Evolutionary conservation across 2,329 filamentous ascomycete genomes (phyloP).

Genomic region (Cercospora brassicicola): DNA sequence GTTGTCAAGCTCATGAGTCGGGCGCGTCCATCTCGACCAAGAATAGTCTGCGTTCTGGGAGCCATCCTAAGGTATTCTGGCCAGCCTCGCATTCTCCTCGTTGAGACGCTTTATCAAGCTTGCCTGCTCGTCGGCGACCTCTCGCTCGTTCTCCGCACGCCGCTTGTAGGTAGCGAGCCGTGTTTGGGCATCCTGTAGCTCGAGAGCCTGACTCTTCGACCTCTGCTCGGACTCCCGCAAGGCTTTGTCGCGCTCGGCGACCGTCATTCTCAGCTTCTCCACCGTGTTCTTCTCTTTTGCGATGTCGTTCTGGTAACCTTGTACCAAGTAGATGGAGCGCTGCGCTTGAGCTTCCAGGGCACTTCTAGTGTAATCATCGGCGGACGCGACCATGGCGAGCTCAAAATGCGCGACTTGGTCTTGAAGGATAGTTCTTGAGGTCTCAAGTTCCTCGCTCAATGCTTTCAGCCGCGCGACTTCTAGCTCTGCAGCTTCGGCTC

Average conservation of each 20-base stretch:
- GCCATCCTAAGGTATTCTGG: background rate
- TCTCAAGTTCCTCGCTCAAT: conserved; percentile 2
- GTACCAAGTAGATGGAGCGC: conserved; percentile 17
- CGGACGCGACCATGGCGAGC: conserved; percentile 3
- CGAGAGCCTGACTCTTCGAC: background rate
- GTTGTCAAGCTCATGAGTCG: background rate
- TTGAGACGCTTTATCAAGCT: conserved; percentile 17
- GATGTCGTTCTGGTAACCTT: conserved; percentile 21
- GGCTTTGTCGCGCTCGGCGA: background rate
- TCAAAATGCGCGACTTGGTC: conserved; percentile 12
- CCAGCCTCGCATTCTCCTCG: conserved; percentile 5
- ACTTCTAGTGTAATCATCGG: conserved; percentile 11
- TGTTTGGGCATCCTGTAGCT: conserved; percentile 7
- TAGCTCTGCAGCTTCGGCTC: background rate
- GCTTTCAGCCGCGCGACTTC: background rate
- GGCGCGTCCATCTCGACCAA: background rate
- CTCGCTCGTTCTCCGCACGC: background rate
- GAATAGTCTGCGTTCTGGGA: background rate
- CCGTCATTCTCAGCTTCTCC: background rate
- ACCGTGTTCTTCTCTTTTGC: conserved; percentile 11
- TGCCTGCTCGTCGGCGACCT: conserved; percentile 18
- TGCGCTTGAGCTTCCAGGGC: conserved; percentile 25
- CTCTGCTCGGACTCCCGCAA: conserved; percentile 1
- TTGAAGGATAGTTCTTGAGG: background rate
- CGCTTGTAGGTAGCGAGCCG: background rate